Conservation (phyloP, 495 filamentous ascomycete species). For the Aspergillus haitiensis region DNA sequence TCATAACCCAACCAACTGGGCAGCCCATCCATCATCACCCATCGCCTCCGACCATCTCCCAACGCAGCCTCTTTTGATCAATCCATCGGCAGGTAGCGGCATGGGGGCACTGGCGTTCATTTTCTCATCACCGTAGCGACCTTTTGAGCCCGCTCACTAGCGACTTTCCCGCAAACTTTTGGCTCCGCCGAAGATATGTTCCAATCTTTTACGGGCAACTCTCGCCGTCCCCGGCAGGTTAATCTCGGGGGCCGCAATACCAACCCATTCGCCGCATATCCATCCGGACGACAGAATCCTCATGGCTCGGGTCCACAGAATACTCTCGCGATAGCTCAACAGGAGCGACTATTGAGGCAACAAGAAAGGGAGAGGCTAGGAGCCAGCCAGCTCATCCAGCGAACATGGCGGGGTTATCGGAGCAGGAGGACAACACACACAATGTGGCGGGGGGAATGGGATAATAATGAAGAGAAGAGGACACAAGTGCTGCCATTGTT, state of each 20-base stretch:
- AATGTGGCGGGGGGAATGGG: slow-evolving; percentile 67
- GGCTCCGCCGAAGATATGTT: slow-evolving; percentile 62
- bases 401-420: slow-evolving; percentile 78
- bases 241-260: slow-evolving; percentile 85
- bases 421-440: slow-evolving; percentile 58
- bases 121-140: slow-evolving; percentile 22
- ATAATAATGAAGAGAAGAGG: slow-evolving; percentile 45
- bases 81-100: slow-evolving; percentile 24
- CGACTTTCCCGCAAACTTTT: background rate
- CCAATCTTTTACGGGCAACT: slow-evolving; percentile 82
- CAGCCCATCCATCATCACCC: slow-evolving; percentile 1
- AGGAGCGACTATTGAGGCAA: slow-evolving; percentile 76
- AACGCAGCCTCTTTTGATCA: slow-evolving; percentile 2
- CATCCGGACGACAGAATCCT: slow-evolving; percentile 38
- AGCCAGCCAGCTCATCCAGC: slow-evolving; percentile 73
- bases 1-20: background rate
- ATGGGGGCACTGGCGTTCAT: slow-evolving; percentile 29
- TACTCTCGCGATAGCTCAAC: slow-evolving; percentile 80
- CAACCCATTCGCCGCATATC: slow-evolving; percentile 69
- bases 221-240: slow-evolving; percentile 82
- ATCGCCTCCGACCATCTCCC: background rate
- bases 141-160: slow-evolving; percentile 3
- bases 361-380: slow-evolving; percentile 77
- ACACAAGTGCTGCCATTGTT: slow-evolving; percentile 21
- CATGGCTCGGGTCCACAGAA: slow-evolving; percentile 63